Conservation (phyloP, 2,329 filamentous ascomycete species). For the Claviceps monticola region DNA sequence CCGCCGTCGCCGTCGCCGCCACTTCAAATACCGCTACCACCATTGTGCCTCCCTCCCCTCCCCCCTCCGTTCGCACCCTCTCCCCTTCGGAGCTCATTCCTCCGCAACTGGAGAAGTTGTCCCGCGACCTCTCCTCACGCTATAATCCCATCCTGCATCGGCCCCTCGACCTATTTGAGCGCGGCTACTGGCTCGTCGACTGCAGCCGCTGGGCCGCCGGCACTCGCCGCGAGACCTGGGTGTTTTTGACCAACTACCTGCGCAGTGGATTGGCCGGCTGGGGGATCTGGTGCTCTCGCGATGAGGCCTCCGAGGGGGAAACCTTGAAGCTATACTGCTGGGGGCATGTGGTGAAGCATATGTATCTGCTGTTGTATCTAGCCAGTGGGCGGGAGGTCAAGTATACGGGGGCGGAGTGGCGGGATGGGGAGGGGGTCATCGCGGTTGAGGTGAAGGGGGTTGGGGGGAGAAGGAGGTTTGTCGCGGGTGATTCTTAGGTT, state of each 20-base stretch:
- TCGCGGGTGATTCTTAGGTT: not conserved
- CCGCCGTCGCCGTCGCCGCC: not conserved
- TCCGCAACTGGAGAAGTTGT: constrained; percentile 33
- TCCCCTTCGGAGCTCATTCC: constrained; percentile 40
- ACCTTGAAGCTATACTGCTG: constrained; percentile 62
- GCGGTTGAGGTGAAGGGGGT: constrained; percentile 22
- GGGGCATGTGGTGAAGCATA: constrained; percentile 57
- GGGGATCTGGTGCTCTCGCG: constrained; percentile 46
- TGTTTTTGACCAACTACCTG: constrained; percentile 46
- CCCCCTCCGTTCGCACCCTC: constrained; percentile 32
- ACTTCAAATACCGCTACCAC: constrained; percentile 9
- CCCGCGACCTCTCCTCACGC: constrained; percentile 35
- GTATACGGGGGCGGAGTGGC: constrained; percentile 47
- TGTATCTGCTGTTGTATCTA: constrained; percentile 63
- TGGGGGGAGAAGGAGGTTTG: not conserved
- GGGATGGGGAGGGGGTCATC: constrained; percentile 47
- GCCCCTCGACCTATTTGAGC: constrained; percentile 41
- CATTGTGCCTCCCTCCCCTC: constrained; percentile 41
- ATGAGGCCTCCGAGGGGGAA: constrained; percentile 15
- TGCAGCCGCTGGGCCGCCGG: constrained; percentile 37
- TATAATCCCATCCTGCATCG: constrained; percentile 33
- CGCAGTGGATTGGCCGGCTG: constrained; percentile 47
- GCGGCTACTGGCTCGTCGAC: constrained; percentile 65
- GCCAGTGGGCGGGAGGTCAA: constrained; percentile 52
- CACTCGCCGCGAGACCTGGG: constrained; percentile 44